Percentiles rank a stretch among this genome's conserved stretches.
phyloP scores from a whole-genome alignment of 495 filamentous ascomycete species.

The Neurospora discreta region DNA sequence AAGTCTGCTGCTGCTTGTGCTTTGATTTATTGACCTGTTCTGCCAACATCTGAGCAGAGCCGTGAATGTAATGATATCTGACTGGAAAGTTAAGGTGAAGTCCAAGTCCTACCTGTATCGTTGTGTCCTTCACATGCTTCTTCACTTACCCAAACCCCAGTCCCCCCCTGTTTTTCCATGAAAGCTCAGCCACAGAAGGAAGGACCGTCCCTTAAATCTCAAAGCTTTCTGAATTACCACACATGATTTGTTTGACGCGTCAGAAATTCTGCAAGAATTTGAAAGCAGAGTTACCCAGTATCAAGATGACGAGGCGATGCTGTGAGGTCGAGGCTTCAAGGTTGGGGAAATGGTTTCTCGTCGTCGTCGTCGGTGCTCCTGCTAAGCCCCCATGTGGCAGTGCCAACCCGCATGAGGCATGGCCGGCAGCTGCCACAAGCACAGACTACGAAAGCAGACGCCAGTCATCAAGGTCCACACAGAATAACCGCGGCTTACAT shows the following conservation, averaged over 20 bases:
- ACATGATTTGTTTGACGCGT: not conserved
- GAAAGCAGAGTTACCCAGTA: not conserved
- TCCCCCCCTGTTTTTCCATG: not conserved
- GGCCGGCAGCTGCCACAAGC: not conserved
- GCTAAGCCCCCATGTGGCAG: not conserved
- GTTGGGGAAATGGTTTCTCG: not conserved
- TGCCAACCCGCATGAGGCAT: not conserved
- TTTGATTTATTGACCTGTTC: not conserved
- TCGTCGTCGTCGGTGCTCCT: not conserved
- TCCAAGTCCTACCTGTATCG: not conserved
- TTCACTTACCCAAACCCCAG: not conserved
- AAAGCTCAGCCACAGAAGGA: not conserved
- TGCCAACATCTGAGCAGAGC: not conserved
- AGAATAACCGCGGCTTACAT: not conserved
- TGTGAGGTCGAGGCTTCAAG: not conserved
- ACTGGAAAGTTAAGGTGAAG: not conserved
- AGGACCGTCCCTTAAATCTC: not conserved
- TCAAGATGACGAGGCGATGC: not conserved
- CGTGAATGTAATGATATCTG: not conserved
- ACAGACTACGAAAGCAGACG: not conserved
- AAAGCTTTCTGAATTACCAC: not conserved
- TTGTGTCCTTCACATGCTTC: not conserved
- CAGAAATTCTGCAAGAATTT: not conserved
- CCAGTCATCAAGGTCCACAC: not conserved
- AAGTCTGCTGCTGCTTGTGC: not conserved